Conservation (phyloP, 768 basidiomycete genomes). For the Leccinum aurantiacum region DNA sequence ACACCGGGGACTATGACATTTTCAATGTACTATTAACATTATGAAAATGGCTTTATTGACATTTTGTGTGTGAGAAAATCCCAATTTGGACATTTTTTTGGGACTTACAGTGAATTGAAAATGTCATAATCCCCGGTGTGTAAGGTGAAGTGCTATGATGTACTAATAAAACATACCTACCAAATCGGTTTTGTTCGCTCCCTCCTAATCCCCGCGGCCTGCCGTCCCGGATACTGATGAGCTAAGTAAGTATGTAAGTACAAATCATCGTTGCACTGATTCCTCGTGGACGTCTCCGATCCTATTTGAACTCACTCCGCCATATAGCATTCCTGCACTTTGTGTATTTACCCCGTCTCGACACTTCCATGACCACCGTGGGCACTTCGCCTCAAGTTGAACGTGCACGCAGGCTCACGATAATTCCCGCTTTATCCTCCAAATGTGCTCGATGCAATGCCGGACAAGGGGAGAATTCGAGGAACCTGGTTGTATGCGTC, state of each 20-base stretch:
- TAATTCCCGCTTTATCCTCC: background rate
- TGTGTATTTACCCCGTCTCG: background rate
- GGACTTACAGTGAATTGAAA: no score
- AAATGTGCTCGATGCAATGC: background rate
- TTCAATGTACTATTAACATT: no score
- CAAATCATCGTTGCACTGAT: background rate
- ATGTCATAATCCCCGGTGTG: no score
- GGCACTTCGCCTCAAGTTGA: background rate
- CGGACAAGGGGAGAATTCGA: no score
- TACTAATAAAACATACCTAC: no score
- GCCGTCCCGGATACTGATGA: background rate
- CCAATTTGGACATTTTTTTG: no score
- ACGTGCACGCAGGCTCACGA: background rate
- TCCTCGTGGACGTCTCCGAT: background rate
- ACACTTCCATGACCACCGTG: background rate
- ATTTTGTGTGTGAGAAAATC: no score
- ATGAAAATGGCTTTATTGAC: no score
- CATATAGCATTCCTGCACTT: background rate
- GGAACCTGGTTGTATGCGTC: no score
- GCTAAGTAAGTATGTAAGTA: no score
- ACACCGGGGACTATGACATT: no score
- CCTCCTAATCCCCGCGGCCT: background rate
- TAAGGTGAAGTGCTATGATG: no score
- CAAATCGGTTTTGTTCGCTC: background rate
- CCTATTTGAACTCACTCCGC: background rate